Base-by-base conservation (phyloP, 805 yeast species). In the Martiniozyma abietophila region DNA sequence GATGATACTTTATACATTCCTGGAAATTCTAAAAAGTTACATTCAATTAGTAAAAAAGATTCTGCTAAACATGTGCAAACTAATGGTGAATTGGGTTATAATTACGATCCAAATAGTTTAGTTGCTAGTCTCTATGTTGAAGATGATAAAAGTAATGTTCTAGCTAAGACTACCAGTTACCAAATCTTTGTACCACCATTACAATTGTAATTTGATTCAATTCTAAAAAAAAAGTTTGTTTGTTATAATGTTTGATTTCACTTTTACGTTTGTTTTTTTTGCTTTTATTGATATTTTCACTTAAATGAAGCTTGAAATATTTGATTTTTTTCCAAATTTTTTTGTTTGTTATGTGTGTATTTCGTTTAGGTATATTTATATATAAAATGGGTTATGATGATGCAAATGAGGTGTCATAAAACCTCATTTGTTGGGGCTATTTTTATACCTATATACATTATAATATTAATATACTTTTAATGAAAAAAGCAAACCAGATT, bases 81-180 rank as follows among this genome's bases (percentile, higher is more conserved):
- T 4, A 41, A 34, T 20, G 41, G 39, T 14, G 43, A 37, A 6
- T 51, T 65, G 25, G 59, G 65, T 26, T 80, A 80, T 45, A 80
- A 80, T 6, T 58, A 76, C 6, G 65, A 68, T 10, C 56, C 58
- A 6, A 71, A 71, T 29, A 68, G 84, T 6, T 53, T 86, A 28
- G 74, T 80, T 4, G 73, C 84, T 3, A 74, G 83, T 1, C 56
- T 86, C 24, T 85, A 79, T 46, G 80, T 84, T 27, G 96, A 86
- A 52, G 65, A 65, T 32, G 77, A 82, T 40, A 63, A 64, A 10
- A 45, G 43, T 3, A 65, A 72, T 38, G 42, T 59, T 1, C 53
- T 61, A 4, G 73, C 81, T 19, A 56, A 64, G 19, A 76, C 89
- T 1, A 64, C 65, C 18, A 77, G 65, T 25, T 88, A 84, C 55